These are phyloP conservation scores for Sutorius eximius DNA, from an alignment of 1,284 basidiomycete genomes.

Conservation along the genomic window DNA sequence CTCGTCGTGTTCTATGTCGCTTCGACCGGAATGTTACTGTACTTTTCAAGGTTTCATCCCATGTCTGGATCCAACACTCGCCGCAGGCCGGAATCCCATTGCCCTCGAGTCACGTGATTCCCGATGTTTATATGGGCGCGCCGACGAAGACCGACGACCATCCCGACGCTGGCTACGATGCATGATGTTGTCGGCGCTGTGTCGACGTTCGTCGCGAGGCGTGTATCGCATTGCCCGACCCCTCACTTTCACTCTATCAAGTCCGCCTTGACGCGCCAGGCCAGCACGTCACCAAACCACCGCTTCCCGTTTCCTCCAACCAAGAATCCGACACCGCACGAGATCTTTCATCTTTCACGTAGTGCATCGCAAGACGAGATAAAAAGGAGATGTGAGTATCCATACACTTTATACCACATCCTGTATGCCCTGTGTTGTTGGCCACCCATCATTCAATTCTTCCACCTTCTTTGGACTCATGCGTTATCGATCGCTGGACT, in stretches of 20 bases:
- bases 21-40: no score
- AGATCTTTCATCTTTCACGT: constrained; percentile 53
- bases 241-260: neutral
- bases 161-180: neutral
- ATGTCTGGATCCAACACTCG: no score
- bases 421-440: neutral
- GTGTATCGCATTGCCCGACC: neutral
- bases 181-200: neutral
- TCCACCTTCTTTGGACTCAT: neutral
- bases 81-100: neutral
- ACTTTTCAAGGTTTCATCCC: no score
- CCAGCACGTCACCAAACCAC: constrained; percentile 7
- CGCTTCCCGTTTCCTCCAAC: constrained; percentile 43
- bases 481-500: neutral
- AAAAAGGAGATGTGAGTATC: constrained; percentile 49
- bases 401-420: neutral
- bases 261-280: neutral
- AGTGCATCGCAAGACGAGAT: constrained; percentile 46
- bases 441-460: neutral
- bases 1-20: no score
- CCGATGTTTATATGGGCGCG: neutral
- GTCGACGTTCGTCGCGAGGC: neutral
- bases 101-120: neutral
- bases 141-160: neutral
- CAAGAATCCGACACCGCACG: constrained; percentile 46